Base-by-base conservation (phyloP, 2,329 filamentous ascomycete species). In the Hymenoscyphus fraxineus region DNA sequence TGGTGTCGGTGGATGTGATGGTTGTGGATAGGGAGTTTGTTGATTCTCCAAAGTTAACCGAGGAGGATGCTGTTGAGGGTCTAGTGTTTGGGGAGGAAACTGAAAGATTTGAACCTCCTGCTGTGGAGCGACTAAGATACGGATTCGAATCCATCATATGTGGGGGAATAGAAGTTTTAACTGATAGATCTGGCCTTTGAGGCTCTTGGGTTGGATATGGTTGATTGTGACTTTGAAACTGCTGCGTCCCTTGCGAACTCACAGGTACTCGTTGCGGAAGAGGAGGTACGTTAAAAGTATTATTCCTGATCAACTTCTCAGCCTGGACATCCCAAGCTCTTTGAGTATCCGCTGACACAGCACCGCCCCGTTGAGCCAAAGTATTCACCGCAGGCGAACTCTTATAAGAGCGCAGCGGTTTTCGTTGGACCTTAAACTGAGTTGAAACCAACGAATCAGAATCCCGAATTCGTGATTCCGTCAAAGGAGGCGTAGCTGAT, bases 61-160 rank as follows among this genome's bases (percentile, higher is more conserved):
- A 51, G 7, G 31, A 41, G 7, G 19, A 57, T 4, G 57, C 35
- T 4, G 13, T 59, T 22, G 58, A 57, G 27, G 59, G 47, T 27
- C 55, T 44, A 22, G 40, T 54, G 2, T 40, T 59, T 16, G 58
- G 32, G 7, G 56, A 57, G 12, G 58, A 39, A 39, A 47, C 10
- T 51, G 16, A 13, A 51, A 41, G 39, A 58, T 4, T 44, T 22
- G 15, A 55, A 38, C n/a, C 41, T 39, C 56, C 35, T 32, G n/a
- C 35, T 27, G 58, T 31, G 10, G 40, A 27, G 16, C 63, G 63
- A 54, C 65, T 67, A 10, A 59, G 51, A 27, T 65, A 65, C 15
- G 64, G 9, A 39, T 66, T 55, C 5, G 64, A 61, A 22, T 64
- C 61, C 31, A 44, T 66, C 35, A 69, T 47, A 13, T 44, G 58